phyloP scores from a whole-genome alignment of 2,329 filamentous ascomycete genomes.

The Sporothrix humicola region DNA sequence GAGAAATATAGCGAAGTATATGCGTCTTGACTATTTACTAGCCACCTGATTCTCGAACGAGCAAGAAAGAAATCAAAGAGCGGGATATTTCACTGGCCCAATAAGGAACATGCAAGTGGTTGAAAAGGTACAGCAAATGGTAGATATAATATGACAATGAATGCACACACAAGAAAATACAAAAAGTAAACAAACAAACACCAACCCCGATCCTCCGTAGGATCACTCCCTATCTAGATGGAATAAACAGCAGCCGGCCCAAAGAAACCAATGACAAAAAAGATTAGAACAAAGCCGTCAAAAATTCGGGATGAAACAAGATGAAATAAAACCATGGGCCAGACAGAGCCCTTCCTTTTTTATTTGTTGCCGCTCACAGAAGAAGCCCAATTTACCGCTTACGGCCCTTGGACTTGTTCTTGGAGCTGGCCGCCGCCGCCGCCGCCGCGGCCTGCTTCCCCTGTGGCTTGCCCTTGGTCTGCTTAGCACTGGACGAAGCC shows the following conservation, averaged over 20 bases:
- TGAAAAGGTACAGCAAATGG: not conserved
- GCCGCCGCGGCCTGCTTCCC: conserved; percentile 49
- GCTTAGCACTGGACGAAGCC: conserved; percentile 68
- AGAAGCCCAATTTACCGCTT: conserved; percentile 33
- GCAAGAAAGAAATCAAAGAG: not conserved
- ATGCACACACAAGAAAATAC: not conserved
- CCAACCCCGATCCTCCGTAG: conserved; percentile 16
- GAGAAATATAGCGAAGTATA: too few relatives aligned
- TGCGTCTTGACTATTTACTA: too few relatives aligned
- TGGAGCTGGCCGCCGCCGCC: conserved; percentile 18
- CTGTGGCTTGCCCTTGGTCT: conserved; percentile 43
- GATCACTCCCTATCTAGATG: conserved; percentile 21
- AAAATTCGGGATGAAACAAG: not conserved
- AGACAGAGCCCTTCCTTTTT: not conserved
- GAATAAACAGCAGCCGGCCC: conserved; percentile 9
- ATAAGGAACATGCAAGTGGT: not conserved
- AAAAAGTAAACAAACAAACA: conserved; percentile 11
- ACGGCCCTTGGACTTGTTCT: conserved; percentile 38
- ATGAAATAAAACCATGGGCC: not conserved
- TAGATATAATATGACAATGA: not conserved
- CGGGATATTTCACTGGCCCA: not conserved
- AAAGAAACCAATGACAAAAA: not conserved
- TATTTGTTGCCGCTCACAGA: not conserved
- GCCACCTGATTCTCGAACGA: too few relatives aligned
- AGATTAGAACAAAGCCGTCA: not conserved